A percentile compares a stretch with the other conserved stretches of the same genome.
These are phyloP conservation scores for Psilocybe subaeruginosa DNA, from an alignment of 768 basidiomycete genomes.

Conservation along the genomic window DNA sequence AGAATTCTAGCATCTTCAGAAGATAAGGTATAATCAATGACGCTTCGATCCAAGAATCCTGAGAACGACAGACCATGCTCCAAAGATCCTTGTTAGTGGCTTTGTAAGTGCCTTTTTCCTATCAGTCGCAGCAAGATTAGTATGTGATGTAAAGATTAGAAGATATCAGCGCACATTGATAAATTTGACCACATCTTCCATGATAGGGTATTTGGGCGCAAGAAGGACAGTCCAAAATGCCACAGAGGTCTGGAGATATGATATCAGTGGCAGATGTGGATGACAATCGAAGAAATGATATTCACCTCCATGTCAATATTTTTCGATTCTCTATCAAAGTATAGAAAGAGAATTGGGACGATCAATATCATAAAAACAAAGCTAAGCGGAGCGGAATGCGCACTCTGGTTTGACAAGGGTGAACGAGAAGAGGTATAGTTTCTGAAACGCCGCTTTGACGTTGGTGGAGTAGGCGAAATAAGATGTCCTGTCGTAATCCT, in stretches of 20 bases:
- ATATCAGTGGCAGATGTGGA: not conserved
- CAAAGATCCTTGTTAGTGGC: constrained; percentile 86
- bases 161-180: constrained; percentile 52
- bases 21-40: constrained; percentile 8
- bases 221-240: constrained; percentile 81
- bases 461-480: constrained; percentile 56
- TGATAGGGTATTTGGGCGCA: constrained; percentile 65
- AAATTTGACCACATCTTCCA: constrained; percentile 66
- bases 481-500: constrained; percentile 57
- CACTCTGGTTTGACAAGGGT: constrained; percentile 71
- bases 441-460: constrained; percentile 54
- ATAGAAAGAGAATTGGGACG: not conserved
- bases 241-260: constrained; percentile 56
- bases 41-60: not conserved
- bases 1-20: constrained; percentile 76
- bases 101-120: constrained; percentile 66
- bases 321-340: constrained; percentile 54
- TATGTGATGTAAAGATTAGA: not conserved
- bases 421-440: constrained; percentile 76
- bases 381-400: constrained; percentile 17
- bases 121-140: not conserved
- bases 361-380: not conserved
- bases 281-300: not conserved
- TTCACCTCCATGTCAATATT: constrained; percentile 84
- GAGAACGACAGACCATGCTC: constrained; percentile 64